Evolutionary conservation across 371 early-diverging fungal genomes (phyloP), one percentile per base, ranked within the genome.

Genomic region (Rhizopus sp.): DNA sequence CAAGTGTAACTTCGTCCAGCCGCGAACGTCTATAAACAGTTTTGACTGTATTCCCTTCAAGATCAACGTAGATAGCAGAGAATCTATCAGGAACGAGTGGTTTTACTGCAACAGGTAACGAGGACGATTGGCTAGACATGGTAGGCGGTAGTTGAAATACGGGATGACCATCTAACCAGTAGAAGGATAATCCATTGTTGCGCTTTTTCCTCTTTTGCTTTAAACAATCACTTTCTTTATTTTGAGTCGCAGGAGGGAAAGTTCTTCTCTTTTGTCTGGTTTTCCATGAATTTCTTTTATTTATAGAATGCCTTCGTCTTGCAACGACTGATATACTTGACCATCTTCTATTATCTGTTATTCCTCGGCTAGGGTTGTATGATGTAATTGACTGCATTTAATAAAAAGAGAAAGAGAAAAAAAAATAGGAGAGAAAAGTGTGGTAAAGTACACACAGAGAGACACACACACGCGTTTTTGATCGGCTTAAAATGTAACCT

Each of bases 201-300:
- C 30, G 46, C 12, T 17, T 41, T 40, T 17, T 34, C 33, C 39
- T 35, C 42, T 57, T 32, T 57, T 45, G 23, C 33, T 29, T 13
- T 39, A 5, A 34, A 30, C 38, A 39, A 31, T 48, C 17, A 32
- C 15, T 16, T 15, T 57, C 62, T 45, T 46, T 34, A 29, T 51
- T 40, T 31, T 48, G 44, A 37, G 44, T 45, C 3, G 55, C 42
- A 17, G 64, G 64, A 39, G 64, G 64, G 35, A 50, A 64, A 13
- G 64, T 64, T 3, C 50, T 51, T 50, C 64, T 40, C 9, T 64
- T 59, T n/a, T 64, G 60, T 41, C 60, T 31, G 17, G 46, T 54
- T 16, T 10, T 17, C 64, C 64, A 48, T 30, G 50, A 49, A 4
- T 17, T 29, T 15, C 9, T 40, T 37, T 60, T 50, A n/a, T 64